Base-by-base conservation (phyloP, 208 protist genomes). In the Leishmania braziliensis region DNA sequence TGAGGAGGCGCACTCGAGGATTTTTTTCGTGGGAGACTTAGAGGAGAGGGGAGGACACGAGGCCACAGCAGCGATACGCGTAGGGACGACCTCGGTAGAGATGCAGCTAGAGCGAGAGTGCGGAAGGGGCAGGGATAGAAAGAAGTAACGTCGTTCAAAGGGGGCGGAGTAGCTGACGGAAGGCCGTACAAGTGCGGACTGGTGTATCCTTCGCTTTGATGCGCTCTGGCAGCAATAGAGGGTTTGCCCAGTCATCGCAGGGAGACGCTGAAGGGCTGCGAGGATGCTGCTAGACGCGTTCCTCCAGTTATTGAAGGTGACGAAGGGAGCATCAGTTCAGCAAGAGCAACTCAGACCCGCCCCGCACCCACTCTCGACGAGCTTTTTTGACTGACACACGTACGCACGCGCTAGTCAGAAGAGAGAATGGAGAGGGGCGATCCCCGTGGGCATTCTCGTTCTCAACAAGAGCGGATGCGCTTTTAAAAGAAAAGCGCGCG, bases 1-100 rank as follows among this genome's bases (percentile, higher is more conserved):
- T 72, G 60, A 53, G 33, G 73, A 77, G 14, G 79, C 23, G 79
- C 23, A 73, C n/a, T 86, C 75, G 77, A 82, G 79, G 79, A 83
- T 85, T 78, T 58, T 88, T 56, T 39, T 39, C 36, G 36, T 39
- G 36, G 68, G 29, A 72, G 39, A 60, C 39, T 54, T 33, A 36
- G 58, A 20, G 29, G 26, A 66, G 36, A 54, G 6, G 60, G 36
- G 16, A 5, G 75, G 20, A 75, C 23, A 39, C 9, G 48, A 1
- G 51, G n/a, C 12, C 0, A 46, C 5, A 18, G 26, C 26, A 48
- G 39, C 18, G 16, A 20, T 48, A 72, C 43, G 43, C 20, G 43
- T 18, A 51, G 43, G 14, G 46, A 18, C 4, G 12, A 53, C 23
- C 5, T n/a, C 43, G 46, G 8, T 43, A 50, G 43, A 23, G 2